Evolutionary conservation across 225 moss, liverwort and hornwort genomes (phyloP), one percentile per base, ranked within the genome.

Genomic region (Sphagnum contortum): DNA sequence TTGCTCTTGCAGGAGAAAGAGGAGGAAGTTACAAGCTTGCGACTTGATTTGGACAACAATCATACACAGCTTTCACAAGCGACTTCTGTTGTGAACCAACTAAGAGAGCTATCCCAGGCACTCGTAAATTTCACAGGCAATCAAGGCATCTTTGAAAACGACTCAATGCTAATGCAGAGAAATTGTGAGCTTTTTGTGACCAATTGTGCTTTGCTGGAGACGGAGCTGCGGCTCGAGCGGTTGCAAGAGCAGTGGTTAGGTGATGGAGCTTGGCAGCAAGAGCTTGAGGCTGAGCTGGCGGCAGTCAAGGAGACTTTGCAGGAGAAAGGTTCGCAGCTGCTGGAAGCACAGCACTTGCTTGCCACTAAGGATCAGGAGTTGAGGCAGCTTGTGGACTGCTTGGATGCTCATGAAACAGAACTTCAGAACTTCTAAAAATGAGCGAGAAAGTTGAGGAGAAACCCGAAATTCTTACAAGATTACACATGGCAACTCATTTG

Each of bases 181-280:
- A 77, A 84, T n/a, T 45, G 55, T 4, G 83, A 84, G 52, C 61
- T 84, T n/a, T n/a, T n/a, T n/a, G n/a, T n/a, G n/a, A n/a, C n/a
- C n/a, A 77, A 77, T 11, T 71, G 77, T 49, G 72, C 62, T 57
- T 12, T 84, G 47, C 72, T 84, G 10, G 80, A 77, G 62, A 68
- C 60, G 55, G 70, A 77, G 60, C n/a, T 77, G 52, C 71, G 75
- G 64, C 47, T 77, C 14, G 76, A 80, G 66, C 63, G 61, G 44
- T 57, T 66, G 8, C 70, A 83, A 45, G 79, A 72, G 69, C 68
- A 70, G 61, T 67, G 66, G 4, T n/a, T 70, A 45, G 76, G 71
- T 45, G 72, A 80, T 52, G 53, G 57, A 2, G 48, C 69, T 45
- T 47, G 66, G 57, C 66, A 74, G 57, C 45, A 76, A 62, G 83